phyloP scores from a whole-genome alignment of 2,329 filamentous ascomycete species.

The Aspergillus ochraceoroseus region DNA sequence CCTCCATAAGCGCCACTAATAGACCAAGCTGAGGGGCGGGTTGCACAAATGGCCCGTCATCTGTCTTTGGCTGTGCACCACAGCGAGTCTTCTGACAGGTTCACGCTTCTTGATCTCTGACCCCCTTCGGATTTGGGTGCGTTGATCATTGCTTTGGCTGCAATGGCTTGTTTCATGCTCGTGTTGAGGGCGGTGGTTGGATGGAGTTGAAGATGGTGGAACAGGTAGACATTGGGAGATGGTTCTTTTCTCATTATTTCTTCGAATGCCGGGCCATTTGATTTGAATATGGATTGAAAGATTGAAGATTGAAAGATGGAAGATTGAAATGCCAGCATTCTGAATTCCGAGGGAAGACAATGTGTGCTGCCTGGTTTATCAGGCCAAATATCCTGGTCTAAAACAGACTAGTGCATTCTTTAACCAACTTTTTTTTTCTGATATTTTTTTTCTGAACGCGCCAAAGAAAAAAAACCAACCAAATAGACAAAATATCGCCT shows the following conservation, averaged over 20 bases:
- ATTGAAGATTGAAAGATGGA: no score
- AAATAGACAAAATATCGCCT: constrained; percentile 3
- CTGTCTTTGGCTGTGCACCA: constrained; percentile 7
- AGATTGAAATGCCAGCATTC: no score
- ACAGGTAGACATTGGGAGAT: no score
- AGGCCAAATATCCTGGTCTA: constrained; percentile 14
- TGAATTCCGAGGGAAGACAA: no score
- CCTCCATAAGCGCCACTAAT: constrained; percentile 15
- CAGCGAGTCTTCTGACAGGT: constrained; percentile 22
- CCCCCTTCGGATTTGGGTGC: constrained; percentile 2
- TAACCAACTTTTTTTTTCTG: constrained; percentile 9
- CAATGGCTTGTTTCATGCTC: constrained; percentile 11
- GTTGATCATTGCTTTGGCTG: constrained; percentile 15
- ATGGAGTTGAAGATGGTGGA: no score
- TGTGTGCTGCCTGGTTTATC: constrained; percentile 19
- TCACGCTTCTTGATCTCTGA: constrained; percentile 12
- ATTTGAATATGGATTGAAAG: no score
- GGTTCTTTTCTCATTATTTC: no score
- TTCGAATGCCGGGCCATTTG: no score
- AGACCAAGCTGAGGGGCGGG: constrained; percentile 10
- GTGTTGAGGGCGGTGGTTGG: constrained; percentile 1
- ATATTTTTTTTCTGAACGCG: constrained; percentile 16
- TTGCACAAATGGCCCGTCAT: constrained; percentile 1
- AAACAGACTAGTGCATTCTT: constrained; percentile 13
- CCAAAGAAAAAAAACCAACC: constrained; percentile 8